Evolutionary conservation across 805 yeast genomes (phyloP).

Genomic region (Clavispora phyllophila): DNA sequence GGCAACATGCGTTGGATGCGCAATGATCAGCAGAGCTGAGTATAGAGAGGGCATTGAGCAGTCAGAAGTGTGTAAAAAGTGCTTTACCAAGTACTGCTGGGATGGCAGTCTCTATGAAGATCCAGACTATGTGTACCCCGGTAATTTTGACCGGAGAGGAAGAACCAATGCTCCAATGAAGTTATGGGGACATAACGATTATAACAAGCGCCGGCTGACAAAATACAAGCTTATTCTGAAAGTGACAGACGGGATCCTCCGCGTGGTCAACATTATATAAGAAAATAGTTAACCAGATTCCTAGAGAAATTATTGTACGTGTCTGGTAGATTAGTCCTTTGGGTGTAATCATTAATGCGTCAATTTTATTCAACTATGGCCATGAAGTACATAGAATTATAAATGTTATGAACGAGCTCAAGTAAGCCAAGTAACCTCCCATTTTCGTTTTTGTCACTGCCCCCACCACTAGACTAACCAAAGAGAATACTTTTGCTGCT

Average conservation of each 20-base stretch:
- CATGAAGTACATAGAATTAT: not conserved
- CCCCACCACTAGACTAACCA: not conserved
- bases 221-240: not conserved
- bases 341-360: not conserved
- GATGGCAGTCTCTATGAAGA: constrained; percentile 17
- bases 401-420: not conserved
- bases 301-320: not conserved
- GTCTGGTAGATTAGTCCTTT: no score
- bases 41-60: constrained; percentile 19
- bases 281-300: not conserved
- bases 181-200: constrained; percentile 9
- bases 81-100: constrained; percentile 25
- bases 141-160: constrained; percentile 26
- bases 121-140: constrained; percentile 16
- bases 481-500: not conserved
- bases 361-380: not conserved
- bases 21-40: constrained; percentile 23
- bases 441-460: not conserved
- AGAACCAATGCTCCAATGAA: constrained; percentile 22
- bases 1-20: constrained; percentile 26
- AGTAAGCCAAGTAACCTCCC: not conserved
- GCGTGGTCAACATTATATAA: not conserved
- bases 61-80: constrained; percentile 21
- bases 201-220: constrained; percentile 2
- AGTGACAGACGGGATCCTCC: not conserved